Percentiles rank a stretch among this genome's conserved stretches.
phyloP scores from a whole-genome alignment of 2,329 filamentous ascomycete species.

The Fusarium nodosum region DNA sequence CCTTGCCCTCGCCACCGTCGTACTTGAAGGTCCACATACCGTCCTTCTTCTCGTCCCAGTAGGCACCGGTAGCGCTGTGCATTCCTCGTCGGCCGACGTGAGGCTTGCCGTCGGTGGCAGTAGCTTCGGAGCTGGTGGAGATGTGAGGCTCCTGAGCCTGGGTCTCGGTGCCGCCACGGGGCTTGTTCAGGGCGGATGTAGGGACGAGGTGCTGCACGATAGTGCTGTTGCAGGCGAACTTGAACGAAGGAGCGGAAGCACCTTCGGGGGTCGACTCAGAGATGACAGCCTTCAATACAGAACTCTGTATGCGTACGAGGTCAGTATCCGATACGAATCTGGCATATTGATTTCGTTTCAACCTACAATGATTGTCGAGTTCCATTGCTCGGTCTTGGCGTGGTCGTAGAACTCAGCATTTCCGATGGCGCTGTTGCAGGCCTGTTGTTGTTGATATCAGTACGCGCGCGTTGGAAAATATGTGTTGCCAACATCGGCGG shows the following conservation, averaged over 20 bases:
- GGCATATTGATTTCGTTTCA: constrained; percentile 22
- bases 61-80: constrained; percentile 87
- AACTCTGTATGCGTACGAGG: constrained; percentile 67
- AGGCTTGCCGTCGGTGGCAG: constrained; percentile 74
- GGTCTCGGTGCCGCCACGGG: constrained; percentile 64
- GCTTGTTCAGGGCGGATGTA: constrained; percentile 73
- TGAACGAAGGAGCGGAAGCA: constrained; percentile 76
- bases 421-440: constrained; percentile 83
- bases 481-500: constrained; percentile 31
- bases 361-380: constrained; percentile 88
- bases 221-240: constrained; percentile 97
- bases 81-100: constrained; percentile 88
- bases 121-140: constrained; percentile 67
- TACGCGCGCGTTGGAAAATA: constrained; percentile 21
- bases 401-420: constrained; percentile 87
- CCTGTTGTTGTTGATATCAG: constrained; percentile 64
- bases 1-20: constrained; percentile 75
- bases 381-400: constrained; percentile 86
- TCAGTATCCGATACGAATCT: constrained; percentile 30
- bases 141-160: constrained; percentile 65
- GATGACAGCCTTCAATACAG: constrained; percentile 82
- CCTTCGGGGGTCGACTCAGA: constrained; percentile 75
- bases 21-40: constrained; percentile 93
- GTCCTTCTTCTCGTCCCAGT: constrained; percentile 92
- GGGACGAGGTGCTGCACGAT: constrained; percentile 94